A percentile compares a stretch with the other conserved stretches of the same genome.
phyloP scores from a whole-genome alignment of 257 asterid genomes.

The Solanum acaule region DNA sequence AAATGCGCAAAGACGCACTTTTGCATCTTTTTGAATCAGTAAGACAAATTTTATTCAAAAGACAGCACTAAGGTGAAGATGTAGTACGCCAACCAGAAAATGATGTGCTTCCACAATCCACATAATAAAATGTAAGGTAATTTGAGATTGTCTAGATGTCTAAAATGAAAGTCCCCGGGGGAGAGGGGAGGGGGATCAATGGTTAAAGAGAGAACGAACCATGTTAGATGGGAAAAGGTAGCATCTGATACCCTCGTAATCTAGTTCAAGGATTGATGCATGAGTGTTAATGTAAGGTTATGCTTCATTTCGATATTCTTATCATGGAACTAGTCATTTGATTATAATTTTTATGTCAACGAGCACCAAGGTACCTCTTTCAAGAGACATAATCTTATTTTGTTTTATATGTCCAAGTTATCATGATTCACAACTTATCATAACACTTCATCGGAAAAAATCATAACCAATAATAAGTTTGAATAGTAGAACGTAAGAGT shows the following conservation, averaged over 20 bases:
- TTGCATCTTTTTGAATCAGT: neutral
- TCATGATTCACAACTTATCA: neutral
- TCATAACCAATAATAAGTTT: neutral
- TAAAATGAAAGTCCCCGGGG: neutral
- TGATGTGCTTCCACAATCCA: neutral
- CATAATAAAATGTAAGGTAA: neutral
- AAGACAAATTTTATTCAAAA: neutral
- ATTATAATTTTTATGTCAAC: neutral
- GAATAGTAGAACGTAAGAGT: neutral
- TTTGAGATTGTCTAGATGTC: neutral
- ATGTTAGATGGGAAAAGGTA: neutral
- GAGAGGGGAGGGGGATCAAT: neutral
- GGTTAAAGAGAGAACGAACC: neutral
- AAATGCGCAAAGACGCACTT: neutral
- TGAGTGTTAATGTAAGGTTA: neutral
- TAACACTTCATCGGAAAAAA: neutral
- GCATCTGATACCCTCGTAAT: neutral
- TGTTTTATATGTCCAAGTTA: too few relatives aligned
- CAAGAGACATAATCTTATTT: neutral
- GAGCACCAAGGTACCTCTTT: neutral
- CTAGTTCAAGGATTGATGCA: neutral
- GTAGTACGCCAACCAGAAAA: neutral
- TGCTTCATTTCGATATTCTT: neutral
- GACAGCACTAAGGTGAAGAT: neutral
- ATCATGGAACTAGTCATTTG: neutral